Conservation (phyloP, 371 early-diverging fungal genomes). For the Apophysomyces variabilis region DNA sequence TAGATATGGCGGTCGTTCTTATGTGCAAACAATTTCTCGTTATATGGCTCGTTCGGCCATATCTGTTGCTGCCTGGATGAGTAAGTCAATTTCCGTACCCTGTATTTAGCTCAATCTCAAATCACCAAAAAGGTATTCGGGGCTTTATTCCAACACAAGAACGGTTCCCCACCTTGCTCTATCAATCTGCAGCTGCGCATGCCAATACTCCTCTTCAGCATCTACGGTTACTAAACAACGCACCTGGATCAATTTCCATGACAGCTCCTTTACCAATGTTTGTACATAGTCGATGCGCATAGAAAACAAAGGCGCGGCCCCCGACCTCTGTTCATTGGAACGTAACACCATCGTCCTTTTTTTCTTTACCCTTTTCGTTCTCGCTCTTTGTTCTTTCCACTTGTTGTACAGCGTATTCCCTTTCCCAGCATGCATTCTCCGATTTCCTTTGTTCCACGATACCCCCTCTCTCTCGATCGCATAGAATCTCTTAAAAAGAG, state of each 20-base stretch:
- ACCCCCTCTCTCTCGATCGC: not conserved
- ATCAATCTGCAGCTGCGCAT: slow-evolving; percentile 24
- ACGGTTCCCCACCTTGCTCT: slow-evolving; percentile 25
- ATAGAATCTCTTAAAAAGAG: not conserved
- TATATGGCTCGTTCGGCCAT: slow-evolving; percentile 29
- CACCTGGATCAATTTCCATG: slow-evolving; percentile 28
- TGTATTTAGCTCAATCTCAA: not conserved
- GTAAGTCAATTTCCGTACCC: slow-evolving; percentile 18
- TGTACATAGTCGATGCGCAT: slow-evolving; percentile 15
- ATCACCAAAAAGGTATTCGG: slow-evolving; percentile 18
- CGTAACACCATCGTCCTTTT: not conserved
- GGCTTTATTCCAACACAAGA: slow-evolving; percentile 21
- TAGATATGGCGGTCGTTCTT: slow-evolving; percentile 16
- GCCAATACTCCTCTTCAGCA: slow-evolving; percentile 29
- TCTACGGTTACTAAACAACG: slow-evolving; percentile 28
- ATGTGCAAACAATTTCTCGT: slow-evolving; percentile 21
- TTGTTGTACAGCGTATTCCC: slow-evolving; percentile 9
- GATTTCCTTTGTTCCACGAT: not conserved
- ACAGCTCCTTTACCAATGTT: slow-evolving; percentile 13
- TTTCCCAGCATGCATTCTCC: slow-evolving; percentile 6
- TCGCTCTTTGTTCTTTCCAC: not conserved
- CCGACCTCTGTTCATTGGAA: not conserved
- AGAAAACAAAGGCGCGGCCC: not conserved
- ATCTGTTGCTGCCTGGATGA: slow-evolving; percentile 31
- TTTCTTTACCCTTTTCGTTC: not conserved